Percentiles rank a stretch among this genome's conserved stretches.
Evolutionary conservation across 2,329 filamentous ascomycete species (phyloP).

Genomic region (Apiospora sp.): DNA sequence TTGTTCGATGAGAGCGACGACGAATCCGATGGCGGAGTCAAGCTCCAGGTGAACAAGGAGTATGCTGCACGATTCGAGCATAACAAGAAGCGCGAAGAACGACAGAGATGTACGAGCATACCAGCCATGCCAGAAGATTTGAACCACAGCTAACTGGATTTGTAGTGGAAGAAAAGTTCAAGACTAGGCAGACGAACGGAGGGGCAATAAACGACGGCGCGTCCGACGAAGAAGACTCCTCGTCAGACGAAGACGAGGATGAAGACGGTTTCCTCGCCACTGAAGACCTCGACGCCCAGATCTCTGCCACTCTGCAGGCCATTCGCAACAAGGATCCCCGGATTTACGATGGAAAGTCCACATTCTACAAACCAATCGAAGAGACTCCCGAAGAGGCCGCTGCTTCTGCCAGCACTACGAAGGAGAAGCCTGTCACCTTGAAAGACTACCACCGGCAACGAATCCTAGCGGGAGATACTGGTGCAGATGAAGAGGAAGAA

Average conservation of each 20-base stretch:
- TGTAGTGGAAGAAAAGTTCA: conserved; percentile 87
- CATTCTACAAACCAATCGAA: conserved; percentile 77
- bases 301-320: conserved; percentile 84
- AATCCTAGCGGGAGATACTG: conserved; percentile 75
- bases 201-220: conserved; percentile 53
- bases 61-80: conserved; percentile 91
- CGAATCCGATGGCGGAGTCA: conserved; percentile 53
- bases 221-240: conserved; percentile 68
- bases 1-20: conserved; percentile 66
- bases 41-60: conserved; percentile 87
- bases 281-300: conserved; percentile 84
- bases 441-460: conserved; percentile 93
- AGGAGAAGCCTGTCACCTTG: conserved; percentile 85
- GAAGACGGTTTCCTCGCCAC: conserved; percentile 89
- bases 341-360: conserved; percentile 82
- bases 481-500: conserved; percentile 65
- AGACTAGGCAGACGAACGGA: conserved; percentile 48
- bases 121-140: background rate
- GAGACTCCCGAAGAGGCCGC: conserved; percentile 46
- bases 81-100: conserved; percentile 96
- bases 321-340: conserved; percentile 91
- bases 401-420: conserved; percentile 61
- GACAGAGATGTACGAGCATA: conserved; percentile 66
- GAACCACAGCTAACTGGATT: conserved; percentile 13
- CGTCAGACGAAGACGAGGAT: conserved; percentile 83